phyloP scores from a whole-genome alignment of 2,329 filamentous ascomycete species.

The Talaromyces marneffei region DNA sequence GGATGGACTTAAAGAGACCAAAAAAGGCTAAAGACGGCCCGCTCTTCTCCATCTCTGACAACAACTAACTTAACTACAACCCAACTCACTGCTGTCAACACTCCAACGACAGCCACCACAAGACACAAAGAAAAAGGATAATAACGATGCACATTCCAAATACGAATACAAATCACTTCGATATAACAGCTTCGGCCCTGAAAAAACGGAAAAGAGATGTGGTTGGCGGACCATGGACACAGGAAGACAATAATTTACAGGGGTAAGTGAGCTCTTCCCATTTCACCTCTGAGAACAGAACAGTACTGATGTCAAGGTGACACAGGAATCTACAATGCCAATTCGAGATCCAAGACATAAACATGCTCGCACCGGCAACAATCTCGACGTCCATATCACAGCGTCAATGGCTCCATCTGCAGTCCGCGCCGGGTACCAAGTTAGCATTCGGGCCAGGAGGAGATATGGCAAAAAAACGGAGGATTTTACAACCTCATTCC shows the following conservation, averaged over 20 bases:
- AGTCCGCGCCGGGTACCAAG: background rate
- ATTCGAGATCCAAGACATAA: constrained; percentile 16
- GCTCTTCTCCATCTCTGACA: background rate
- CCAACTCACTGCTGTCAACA: background rate
- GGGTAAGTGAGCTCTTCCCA: constrained; percentile 1
- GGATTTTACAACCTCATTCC: constrained; percentile 16
- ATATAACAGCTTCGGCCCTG: constrained; percentile 12
- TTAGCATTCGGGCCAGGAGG: background rate
- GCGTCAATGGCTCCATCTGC: constrained; percentile 11
- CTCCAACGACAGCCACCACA: background rate
- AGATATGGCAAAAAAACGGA: constrained; percentile 5
- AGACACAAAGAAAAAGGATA: background rate
- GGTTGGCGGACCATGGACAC: constrained; percentile 10
- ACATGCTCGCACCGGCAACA: constrained; percentile 13
- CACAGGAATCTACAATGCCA: constrained; percentile 8
- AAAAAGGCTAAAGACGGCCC: background rate
- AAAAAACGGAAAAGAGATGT: constrained; percentile 26
- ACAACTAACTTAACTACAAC: background rate
- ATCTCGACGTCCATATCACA: constrained; percentile 7
- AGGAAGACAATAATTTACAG: constrained; percentile 8
- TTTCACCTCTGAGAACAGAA: background rate
- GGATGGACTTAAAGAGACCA: background rate
- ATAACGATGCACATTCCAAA: constrained; percentile 10
- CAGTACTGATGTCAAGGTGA: background rate
- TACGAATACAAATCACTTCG: constrained; percentile 1